phyloP scores from a whole-genome alignment of 108 stramenopile genomes.

The Mediolabrus comicus region DNA sequence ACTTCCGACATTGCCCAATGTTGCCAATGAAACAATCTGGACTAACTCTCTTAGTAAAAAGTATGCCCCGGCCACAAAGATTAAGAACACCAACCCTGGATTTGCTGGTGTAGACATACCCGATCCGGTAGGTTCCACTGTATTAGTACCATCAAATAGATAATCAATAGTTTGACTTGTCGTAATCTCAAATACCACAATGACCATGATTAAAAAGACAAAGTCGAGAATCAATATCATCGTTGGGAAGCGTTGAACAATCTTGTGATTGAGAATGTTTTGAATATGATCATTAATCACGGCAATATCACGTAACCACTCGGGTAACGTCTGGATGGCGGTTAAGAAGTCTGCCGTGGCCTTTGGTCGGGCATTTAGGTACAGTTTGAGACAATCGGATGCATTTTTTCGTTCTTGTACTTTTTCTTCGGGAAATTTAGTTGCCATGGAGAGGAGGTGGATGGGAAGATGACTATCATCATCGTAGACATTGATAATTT shows the following conservation, averaged over 20 bases:
- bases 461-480: constrained; percentile 73
- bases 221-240: constrained; percentile 75
- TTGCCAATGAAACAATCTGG: constrained; percentile 50
- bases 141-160: constrained; percentile 31
- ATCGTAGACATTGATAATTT: constrained; percentile 66
- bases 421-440: constrained; percentile 35
- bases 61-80: constrained; percentile 34
- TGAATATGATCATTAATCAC: constrained; percentile 78
- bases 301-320: constrained; percentile 79
- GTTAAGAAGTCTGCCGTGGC: constrained; percentile 77
- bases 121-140: too few species aligned
- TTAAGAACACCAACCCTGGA: constrained; percentile 1
- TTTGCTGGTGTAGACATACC: background rate
- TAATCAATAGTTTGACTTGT: constrained; percentile 64
- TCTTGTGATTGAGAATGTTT: constrained; percentile 76
- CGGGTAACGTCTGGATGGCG: constrained; percentile 76
- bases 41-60: constrained; percentile 46
- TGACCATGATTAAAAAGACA: constrained; percentile 61
- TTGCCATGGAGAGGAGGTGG: constrained; percentile 58
- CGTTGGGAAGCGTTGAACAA: constrained; percentile 79
- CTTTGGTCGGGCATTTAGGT: constrained; percentile 60
- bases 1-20: constrained; percentile 41
- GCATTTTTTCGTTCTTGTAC: constrained; percentile 49
- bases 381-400: constrained; percentile 65
- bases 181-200: constrained; percentile 71